These are phyloP conservation scores for Hortiboletus campestris DNA, from an alignment of 768 basidiomycete species.

Conservation along the genomic window DNA sequence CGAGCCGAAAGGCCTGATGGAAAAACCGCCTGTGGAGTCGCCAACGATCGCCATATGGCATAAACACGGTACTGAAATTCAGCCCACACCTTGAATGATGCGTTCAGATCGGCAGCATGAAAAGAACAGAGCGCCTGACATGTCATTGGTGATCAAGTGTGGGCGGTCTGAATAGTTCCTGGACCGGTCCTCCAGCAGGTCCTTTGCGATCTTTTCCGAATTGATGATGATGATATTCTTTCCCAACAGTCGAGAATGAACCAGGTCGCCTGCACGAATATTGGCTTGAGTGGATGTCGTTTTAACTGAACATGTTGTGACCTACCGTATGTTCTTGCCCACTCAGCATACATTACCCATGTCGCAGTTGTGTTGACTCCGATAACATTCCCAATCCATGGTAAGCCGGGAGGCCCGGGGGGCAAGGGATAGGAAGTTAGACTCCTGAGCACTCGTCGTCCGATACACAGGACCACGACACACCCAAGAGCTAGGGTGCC, in stretches of 20 bases:
- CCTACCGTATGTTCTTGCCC: slow-evolving; percentile 9
- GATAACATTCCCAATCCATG: not conserved
- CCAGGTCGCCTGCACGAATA: slow-evolving; percentile 1
- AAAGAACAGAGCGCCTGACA: not conserved
- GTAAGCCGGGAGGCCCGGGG: not conserved
- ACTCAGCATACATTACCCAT: not conserved
- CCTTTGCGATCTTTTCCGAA: not conserved
- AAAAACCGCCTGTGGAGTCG: not conserved
- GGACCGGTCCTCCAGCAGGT: not conserved
- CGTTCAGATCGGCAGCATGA: not conserved
- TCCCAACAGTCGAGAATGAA: not conserved
- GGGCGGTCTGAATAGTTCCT: not conserved
- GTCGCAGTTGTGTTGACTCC: not conserved
- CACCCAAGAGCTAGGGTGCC: not conserved
- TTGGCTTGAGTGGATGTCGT: not conserved
- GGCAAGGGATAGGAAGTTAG: not conserved
- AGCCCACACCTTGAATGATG: not conserved
- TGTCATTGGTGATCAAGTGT: not conserved
- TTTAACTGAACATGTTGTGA: not conserved
- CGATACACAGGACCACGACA: not conserved
- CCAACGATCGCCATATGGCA: not conserved
- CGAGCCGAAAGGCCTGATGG: not conserved
- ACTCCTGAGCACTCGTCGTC: not conserved
- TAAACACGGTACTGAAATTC: not conserved
- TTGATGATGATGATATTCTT: slow-evolving; percentile 9